phyloP scores from a whole-genome alignment of 202 grass and related monocot species.

The Schoenoplectus tabernaemontani region DNA sequence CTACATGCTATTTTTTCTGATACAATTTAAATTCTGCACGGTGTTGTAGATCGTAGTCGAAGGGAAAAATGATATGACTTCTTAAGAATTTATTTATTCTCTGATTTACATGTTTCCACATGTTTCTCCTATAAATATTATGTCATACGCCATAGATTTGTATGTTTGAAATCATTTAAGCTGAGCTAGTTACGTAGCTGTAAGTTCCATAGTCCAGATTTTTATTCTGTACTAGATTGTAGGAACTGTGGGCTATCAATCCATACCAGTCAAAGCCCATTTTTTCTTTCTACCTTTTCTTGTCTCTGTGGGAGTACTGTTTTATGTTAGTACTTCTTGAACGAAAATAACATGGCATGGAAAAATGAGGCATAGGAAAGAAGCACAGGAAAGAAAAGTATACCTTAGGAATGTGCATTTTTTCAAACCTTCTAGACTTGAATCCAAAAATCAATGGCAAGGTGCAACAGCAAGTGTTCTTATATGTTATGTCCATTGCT shows the following conservation, averaged over 20 bases:
- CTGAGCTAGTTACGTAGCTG: not conserved
- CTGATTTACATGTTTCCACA: not conserved
- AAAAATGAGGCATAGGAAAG: not conserved
- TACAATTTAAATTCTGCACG: not conserved
- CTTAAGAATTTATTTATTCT: not conserved
- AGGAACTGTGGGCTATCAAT: not conserved
- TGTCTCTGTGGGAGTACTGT: not conserved
- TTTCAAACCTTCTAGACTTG: too few relatives aligned
- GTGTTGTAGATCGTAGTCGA: not conserved
- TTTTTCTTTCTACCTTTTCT: not conserved
- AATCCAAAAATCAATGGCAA: too few relatives aligned
- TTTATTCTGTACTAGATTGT: not conserved
- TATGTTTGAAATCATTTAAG: not conserved
- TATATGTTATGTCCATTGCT: too few relatives aligned
- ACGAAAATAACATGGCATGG: not conserved
- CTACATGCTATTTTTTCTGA: not conserved
- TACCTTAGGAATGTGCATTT: too few relatives aligned
- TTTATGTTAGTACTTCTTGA: not conserved
- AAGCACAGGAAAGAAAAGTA: too few relatives aligned
- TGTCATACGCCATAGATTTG: not conserved
- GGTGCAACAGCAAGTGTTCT: too few relatives aligned
- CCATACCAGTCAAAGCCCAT: not conserved
- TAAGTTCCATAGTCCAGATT: not conserved
- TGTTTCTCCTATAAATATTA: not conserved
- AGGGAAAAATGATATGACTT: not conserved